A percentile compares a stretch with the other conserved stretches of the same genome.
Conservation (phyloP, 441 rosid species). For the Croton setiger region DNA sequence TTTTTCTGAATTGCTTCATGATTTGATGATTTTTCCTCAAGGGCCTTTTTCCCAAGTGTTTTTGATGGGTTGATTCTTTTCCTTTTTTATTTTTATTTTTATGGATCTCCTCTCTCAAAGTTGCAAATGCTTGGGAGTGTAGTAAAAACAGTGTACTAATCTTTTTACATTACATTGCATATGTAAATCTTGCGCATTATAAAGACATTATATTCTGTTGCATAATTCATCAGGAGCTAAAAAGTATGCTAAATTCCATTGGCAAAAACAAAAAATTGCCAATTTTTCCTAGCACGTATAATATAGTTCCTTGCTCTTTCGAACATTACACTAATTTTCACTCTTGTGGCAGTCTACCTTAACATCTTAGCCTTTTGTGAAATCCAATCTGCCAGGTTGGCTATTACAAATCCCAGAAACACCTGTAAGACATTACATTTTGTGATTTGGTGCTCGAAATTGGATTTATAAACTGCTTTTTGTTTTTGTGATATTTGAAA, state of each 20-base stretch:
- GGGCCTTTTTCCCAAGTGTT: slow-evolving; percentile 20
- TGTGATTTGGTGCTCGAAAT: no score
- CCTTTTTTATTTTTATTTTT: not conserved
- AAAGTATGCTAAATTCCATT: no score
- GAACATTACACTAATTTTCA: no score
- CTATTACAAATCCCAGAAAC: slow-evolving; percentile 78
- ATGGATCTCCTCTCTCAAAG: slow-evolving; percentile 23
- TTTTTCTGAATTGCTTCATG: slow-evolving; percentile 25
- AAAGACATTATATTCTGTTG: no score
- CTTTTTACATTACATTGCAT: slow-evolving; percentile 13
- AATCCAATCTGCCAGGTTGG: slow-evolving; percentile 59
- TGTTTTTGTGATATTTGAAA: not conserved
- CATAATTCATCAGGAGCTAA: no score
- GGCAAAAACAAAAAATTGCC: no score
- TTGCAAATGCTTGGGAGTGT: slow-evolving; percentile 21
- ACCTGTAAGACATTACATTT: slow-evolving; percentile 39
- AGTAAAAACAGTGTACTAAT: slow-evolving; percentile 16
- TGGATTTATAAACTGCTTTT: no score
- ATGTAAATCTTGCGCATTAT: not conserved
- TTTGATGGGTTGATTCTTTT: slow-evolving; percentile 25
- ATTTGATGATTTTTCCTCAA: slow-evolving; percentile 10
- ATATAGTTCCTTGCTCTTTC: no score
- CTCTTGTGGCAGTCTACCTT: not conserved
- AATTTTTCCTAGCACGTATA: no score
- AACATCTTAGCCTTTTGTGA: slow-evolving; percentile 35